Conservation (phyloP, 495 filamentous ascomycete species). For the Antarctomyces pellizariae region DNA sequence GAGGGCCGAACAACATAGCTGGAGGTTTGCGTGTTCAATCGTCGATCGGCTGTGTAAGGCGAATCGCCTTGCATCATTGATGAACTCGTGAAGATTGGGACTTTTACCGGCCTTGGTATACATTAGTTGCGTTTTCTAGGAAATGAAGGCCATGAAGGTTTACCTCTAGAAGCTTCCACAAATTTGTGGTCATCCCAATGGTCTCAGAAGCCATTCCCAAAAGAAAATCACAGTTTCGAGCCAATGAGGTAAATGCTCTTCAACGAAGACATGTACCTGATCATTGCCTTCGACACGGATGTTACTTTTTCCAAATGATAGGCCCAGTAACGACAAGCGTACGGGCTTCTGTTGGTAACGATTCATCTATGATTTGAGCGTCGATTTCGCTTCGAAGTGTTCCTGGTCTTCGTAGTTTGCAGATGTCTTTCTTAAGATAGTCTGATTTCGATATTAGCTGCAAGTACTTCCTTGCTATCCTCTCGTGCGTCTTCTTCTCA, state of each 20-base stretch:
- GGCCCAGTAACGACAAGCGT: slow-evolving; percentile 23
- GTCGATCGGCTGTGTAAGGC: slow-evolving; percentile 7
- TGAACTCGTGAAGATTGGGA: slow-evolving; percentile 7
- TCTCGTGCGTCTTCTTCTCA: slow-evolving; percentile 5
- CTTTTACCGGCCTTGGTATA: not conserved
- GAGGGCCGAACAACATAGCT: slow-evolving; percentile 9
- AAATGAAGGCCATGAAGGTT: too few relatives aligned
- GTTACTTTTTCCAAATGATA: slow-evolving; percentile 16
- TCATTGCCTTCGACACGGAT: slow-evolving; percentile 11
- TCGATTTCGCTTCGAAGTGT: slow-evolving; percentile 10
- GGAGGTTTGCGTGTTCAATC: not conserved
- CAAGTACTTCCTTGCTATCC: slow-evolving; percentile 13
- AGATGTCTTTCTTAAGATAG: slow-evolving; percentile 18
- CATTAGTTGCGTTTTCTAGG: too few relatives aligned
- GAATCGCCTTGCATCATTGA: slow-evolving; percentile 17
- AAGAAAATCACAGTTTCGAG: slow-evolving; percentile 20
- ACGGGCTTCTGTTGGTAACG: slow-evolving; percentile 14
- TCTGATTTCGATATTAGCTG: slow-evolving; percentile 13
- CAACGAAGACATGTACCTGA: slow-evolving; percentile 16
- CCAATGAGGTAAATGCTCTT: slow-evolving; percentile 22
- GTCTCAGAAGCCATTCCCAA: slow-evolving; percentile 14
- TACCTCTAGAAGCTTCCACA: slow-evolving; percentile 8
- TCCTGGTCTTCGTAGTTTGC: slow-evolving; percentile 12
- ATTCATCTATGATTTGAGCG: slow-evolving; percentile 6
- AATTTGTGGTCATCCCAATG: slow-evolving; percentile 8